Base-by-base conservation (phyloP, 176 grass and related monocot genomes). In the Themeda triandra region DNA sequence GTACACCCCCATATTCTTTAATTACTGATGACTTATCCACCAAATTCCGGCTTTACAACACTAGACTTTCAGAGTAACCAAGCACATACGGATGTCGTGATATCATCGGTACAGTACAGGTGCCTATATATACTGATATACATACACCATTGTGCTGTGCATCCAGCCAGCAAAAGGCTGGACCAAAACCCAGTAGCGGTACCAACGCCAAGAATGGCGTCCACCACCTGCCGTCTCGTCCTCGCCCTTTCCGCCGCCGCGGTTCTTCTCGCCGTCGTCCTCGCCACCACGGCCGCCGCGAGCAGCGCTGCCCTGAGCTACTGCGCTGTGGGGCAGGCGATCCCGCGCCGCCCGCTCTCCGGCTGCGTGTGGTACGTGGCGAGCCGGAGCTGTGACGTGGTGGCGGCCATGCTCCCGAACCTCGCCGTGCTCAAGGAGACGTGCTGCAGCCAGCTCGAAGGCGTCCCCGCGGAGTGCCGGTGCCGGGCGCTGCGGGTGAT, bases 401-500 rank as follows among this genome's bases (percentile, higher is more conserved):
- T 4, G 27, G 21, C 18, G 70, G 19, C 37, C 25, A 27, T 70
- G 65, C 9, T 19, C 30, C 30, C 49, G 17, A 51, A 51, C 48
- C 48, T 17, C 17, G 48, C 5, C 18, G 49, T 28, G n/a, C 29
- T 40, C 23, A 70, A 39, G 80, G 33, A 54, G 23, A 15, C 12
- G 8, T 82, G 66, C 6, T 81, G 79, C 79, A 8, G 13, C 32
- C 66, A 81, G 66, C 79, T 82, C n/a, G 14, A 10, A 6, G 24
- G 3, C 8, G 10, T 82, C 8, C 48, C 33, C 23, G 48, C 33
- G 31, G 31, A 19, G 4, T 81, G 66, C 80, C 66, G 80, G 66
- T 82, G 80, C 80, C 18, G 40, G 80, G 80, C 80, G 18, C 80
- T 82, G 68, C 80, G 53, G 6, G 25, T 54, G 31, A 25, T 84